phyloP scores from a whole-genome alignment of 352 stramenopile genomes.

The Phytophthora sp. region DNA sequence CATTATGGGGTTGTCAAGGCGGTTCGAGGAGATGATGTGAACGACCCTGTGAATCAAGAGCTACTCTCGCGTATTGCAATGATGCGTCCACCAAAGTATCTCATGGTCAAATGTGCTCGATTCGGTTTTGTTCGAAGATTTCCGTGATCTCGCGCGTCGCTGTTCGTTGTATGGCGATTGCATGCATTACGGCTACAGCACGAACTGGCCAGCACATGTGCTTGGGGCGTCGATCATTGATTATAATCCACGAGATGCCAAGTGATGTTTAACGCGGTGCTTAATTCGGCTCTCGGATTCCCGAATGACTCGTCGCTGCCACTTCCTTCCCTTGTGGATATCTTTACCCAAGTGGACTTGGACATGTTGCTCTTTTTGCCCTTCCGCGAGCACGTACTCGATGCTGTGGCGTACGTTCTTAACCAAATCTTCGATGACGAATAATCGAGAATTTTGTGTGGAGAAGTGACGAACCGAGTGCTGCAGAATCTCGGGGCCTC shows the following conservation, averaged over 20 bases:
- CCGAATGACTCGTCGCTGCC: not conserved
- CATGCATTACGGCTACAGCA: conserved; percentile 40
- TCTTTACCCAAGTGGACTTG: conserved; percentile 5
- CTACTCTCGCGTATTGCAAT: conserved; percentile 28
- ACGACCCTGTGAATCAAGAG: conserved; percentile 7
- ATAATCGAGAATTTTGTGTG: conserved; percentile 34
- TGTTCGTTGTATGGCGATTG: conserved; percentile 24
- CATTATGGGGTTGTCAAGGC: conserved; percentile 34
- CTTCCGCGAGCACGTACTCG: conserved; percentile 15
- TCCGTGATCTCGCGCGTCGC: conserved; percentile 38
- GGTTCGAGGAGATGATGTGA: conserved; percentile 4
- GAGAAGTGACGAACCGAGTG: not conserved
- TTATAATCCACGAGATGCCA: not conserved
- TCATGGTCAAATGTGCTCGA: conserved; percentile 37
- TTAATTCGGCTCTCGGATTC: conserved; percentile 23
- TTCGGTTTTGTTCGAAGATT: conserved; percentile 30
- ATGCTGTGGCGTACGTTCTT: conserved; percentile 25
- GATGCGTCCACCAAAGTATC: conserved; percentile 26
- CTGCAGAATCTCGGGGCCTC: not conserved
- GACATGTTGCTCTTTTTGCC: conserved; percentile 33
- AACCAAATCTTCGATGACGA: conserved; percentile 7
- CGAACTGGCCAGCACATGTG: conserved; percentile 35
- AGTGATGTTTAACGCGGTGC: not conserved
- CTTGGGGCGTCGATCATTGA: conserved; percentile 27
- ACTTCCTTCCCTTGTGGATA: not conserved